phyloP scores from a whole-genome alignment of 2,329 filamentous ascomycete species.

The Sporothrix schenckii region DNA sequence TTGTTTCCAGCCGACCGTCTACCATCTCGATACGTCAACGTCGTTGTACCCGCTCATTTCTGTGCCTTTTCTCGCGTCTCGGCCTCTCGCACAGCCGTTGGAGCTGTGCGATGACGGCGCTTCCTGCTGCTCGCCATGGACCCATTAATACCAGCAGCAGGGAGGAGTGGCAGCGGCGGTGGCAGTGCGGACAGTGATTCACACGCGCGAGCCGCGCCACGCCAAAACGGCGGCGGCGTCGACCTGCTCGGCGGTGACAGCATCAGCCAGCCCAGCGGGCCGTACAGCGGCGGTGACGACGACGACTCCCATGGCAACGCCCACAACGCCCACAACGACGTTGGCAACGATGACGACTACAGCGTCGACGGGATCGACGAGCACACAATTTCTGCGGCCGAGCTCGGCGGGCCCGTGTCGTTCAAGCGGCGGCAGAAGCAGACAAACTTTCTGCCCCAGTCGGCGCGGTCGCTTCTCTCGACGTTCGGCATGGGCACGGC shows the following conservation, averaged over 20 bases:
- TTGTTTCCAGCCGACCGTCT: not conserved
- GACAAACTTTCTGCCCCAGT: constrained; percentile 50
- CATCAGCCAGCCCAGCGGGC: constrained; percentile 39
- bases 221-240: constrained; percentile 49
- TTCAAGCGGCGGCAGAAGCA: constrained; percentile 71
- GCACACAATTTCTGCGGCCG: constrained; percentile 52
- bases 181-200: constrained; percentile 42
- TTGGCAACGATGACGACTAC: not conserved
- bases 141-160: constrained; percentile 28
- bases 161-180: constrained; percentile 30
- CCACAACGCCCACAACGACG: not conserved
- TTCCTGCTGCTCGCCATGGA: constrained; percentile 32
- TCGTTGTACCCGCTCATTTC: not conserved
- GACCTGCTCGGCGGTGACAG: constrained; percentile 47
- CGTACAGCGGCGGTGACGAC: not conserved
- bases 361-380: constrained; percentile 40
- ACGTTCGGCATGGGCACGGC: constrained; percentile 43
- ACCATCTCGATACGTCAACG: not conserved
- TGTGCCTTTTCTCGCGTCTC: not conserved
- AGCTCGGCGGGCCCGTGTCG: constrained; percentile 59
- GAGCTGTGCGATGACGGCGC: constrained; percentile 31
- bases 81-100: not conserved
- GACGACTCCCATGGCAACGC: not conserved
- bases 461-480: constrained; percentile 52
- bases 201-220: not conserved